Evolutionary conservation across 306 rosid species (phyloP), one percentile per base, ranked within the genome.

Genomic region (Malus sieversii): DNA sequence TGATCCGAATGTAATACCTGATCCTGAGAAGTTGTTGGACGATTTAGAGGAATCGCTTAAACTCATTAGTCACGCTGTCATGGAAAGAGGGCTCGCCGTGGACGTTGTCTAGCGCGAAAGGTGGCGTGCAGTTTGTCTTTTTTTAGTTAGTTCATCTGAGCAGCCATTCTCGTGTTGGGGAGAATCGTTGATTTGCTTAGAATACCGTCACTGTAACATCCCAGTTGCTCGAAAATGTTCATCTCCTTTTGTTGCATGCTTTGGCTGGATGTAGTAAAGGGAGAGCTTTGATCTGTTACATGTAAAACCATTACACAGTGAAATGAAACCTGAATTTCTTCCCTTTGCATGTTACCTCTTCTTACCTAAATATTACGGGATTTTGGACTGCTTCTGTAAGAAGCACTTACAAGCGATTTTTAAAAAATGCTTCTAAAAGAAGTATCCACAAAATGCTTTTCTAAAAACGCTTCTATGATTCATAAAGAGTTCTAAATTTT

Each of bases 1-100:
- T 18, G 96, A 92, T 40, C 91, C 91, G 12, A 66, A 67, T 59
- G 79, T 79, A 10, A 85, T 89, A 59, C 80, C 90, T 5, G 85
- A 92, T 84, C 92, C 92, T 57, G 77, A 82, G 30, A 65, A 55
- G 22, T 68, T 88, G n/a, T 75, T 86, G 38, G 91, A 88, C 57
- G 93, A 89, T 64, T 16, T 88, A 3, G 93, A 88, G 66, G 87
- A 84, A 32, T 88, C 93, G 19, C 87, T 92, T 66, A 73, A 72
- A 52, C 84, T 80, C 84, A 79, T 89, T 13, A 10, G 10, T 10
- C 81, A 71, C 27, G 84, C 77, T 69, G 80, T 68, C 61, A 30
- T 80, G 22, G 25, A 10, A 58, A n/a, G 27, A n/a, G 29, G 62
- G 62, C 62, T 58, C 29, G 2, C 62, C 12, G 6, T 4, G 14